Conservation (phyloP, 306 rosid species). For the Gastrolobium bilobum region DNA sequence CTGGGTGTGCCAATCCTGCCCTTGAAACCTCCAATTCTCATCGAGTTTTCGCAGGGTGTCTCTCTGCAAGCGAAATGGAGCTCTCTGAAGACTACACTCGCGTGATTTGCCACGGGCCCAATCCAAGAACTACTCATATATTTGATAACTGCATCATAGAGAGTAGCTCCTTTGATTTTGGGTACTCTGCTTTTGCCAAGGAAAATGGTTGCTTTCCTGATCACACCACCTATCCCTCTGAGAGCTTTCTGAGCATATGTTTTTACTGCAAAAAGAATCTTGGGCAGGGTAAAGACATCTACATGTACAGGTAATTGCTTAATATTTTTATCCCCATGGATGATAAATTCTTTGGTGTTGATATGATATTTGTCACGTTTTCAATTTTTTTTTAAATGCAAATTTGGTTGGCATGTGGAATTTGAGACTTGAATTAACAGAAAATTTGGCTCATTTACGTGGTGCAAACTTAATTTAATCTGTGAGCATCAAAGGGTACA, state of each 20-base stretch:
- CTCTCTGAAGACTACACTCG: conserved; percentile 93
- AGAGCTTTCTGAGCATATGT: conserved; percentile 78
- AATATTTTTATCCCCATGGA: not conserved
- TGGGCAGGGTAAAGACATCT: conserved; percentile 82
- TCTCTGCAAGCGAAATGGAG: conserved; percentile 80
- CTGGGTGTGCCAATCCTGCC: conserved; percentile 46
- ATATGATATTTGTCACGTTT: not conserved
- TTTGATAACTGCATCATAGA: conserved; percentile 77
- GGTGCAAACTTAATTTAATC: not conserved
- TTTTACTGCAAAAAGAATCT: conserved; percentile 79
- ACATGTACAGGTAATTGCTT: conserved; percentile 84
- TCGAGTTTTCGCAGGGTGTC: conserved; percentile 57
- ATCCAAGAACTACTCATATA: conserved; percentile 84
- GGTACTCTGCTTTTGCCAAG: conserved; percentile 48
- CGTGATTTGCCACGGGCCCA: conserved; percentile 80
- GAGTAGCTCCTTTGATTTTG: conserved; percentile 63
- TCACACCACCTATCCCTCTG: conserved; percentile 49
- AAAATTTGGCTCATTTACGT: not conserved
- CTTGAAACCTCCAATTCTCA: conserved; percentile 47
- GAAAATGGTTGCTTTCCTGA: conserved; percentile 38
- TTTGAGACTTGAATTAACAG: conserved; percentile 4
- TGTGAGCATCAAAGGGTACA: conserved; percentile 31
- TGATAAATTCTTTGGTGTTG: not conserved
- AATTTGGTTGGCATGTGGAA: not conserved
- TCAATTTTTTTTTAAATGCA: conserved; percentile 3